Conservation (phyloP, 73 alveolate species). For the Paramecium pentaurelia region DNA sequence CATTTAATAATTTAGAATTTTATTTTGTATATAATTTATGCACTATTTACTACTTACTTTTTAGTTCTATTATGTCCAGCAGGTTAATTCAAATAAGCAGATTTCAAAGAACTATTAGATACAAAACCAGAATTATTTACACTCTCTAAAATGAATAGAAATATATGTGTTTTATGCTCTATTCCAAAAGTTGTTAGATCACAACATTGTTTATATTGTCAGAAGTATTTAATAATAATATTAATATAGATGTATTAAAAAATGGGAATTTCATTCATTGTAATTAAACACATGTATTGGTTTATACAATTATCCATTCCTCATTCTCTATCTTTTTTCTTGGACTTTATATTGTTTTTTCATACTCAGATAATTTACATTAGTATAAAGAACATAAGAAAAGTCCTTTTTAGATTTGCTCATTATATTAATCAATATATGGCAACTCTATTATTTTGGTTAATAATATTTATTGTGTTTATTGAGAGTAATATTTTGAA, state of each 20-base stretch:
- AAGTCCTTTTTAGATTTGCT: not conserved
- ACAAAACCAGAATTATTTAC: not conserved
- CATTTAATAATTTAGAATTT: not conserved
- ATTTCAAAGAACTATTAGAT: not conserved
- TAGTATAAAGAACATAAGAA: not conserved
- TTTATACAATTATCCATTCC: not conserved
- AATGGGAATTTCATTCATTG: constrained; percentile 25
- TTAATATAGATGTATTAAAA: not conserved
- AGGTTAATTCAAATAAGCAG: not conserved
- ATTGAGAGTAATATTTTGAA: not conserved
- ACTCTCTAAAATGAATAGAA: not conserved
- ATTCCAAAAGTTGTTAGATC: constrained; percentile 8
- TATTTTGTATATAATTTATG: not conserved
- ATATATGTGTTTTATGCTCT: not conserved
- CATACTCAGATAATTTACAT: not conserved
- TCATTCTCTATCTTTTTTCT: not conserved
- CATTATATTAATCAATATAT: not conserved
- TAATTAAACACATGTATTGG: constrained; percentile 11
- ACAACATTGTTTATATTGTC: constrained; percentile 30
- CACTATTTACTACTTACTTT: not conserved
- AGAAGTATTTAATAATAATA: not conserved
- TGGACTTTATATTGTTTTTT: not conserved
- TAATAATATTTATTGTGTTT: not conserved
- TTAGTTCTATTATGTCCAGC: not conserved
- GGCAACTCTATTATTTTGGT: not conserved